phyloP scores from a whole-genome alignment of 306 rosid species.

The Erythrophleum fordii region DNA sequence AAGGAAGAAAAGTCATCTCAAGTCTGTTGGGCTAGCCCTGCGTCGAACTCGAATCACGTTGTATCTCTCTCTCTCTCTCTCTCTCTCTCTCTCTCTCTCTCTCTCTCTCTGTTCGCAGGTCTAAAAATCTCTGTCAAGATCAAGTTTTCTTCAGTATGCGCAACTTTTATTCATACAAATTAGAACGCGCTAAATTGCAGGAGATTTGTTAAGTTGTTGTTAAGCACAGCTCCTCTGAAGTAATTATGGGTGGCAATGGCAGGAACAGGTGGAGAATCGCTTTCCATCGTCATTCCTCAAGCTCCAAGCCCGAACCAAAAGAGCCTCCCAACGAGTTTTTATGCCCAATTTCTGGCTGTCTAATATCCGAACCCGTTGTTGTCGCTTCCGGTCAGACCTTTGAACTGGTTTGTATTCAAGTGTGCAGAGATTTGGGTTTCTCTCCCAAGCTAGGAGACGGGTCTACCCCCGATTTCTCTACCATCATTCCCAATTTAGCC shows the following conservation, averaged over 20 bases:
- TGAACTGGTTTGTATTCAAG: constrained; percentile 68
- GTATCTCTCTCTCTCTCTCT: neutral
- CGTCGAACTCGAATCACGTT: neutral
- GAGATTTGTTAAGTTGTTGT: neutral
- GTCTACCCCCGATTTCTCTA: constrained; percentile 75
- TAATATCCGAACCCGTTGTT: constrained; percentile 91
- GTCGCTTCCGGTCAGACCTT: constrained; percentile 90
- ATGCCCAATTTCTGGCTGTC: constrained; percentile 65
- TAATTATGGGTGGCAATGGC: constrained; percentile 22
- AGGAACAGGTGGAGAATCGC: constrained; percentile 66
- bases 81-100: neutral
- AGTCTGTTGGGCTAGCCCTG: too few species aligned
- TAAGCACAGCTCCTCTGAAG: neutral
- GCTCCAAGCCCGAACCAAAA: constrained; percentile 32
- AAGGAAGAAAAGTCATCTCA: neutral
- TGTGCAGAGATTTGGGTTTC: constrained; percentile 59
- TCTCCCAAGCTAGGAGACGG: constrained; percentile 64
- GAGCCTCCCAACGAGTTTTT: constrained; percentile 63
- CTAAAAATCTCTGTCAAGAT: neutral
- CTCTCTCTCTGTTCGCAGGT: neutral
- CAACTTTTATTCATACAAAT: neutral
- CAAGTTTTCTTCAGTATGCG: neutral
- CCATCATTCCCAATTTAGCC: constrained; percentile 62
- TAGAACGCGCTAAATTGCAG: neutral
- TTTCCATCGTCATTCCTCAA: constrained; percentile 60